These are phyloP conservation scores for Viola pubescens DNA, from an alignment of 441 rosid genomes.

Conservation along the genomic window DNA sequence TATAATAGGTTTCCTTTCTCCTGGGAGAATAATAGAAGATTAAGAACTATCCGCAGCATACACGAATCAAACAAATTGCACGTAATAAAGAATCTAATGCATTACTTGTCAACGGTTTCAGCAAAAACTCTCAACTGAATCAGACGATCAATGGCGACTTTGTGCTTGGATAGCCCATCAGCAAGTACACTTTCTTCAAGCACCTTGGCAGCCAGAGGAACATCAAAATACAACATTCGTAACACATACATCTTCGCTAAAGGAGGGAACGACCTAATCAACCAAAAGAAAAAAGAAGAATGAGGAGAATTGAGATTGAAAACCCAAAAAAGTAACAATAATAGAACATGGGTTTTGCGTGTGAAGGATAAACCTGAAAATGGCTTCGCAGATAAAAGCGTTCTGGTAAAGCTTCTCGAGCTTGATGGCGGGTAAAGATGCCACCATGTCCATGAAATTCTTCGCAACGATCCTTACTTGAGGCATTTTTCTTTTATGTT, in stretches of 20 bases:
- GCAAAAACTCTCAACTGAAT: conserved; percentile 62
- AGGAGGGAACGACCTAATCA: conserved; percentile 82
- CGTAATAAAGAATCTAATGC: background rate
- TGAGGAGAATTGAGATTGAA: background rate
- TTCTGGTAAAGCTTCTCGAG: conserved; percentile 74
- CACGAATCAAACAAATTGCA: background rate
- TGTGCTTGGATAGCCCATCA: conserved; percentile 70
- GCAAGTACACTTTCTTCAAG: conserved; percentile 76
- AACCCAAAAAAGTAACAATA: background rate
- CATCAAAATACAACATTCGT: conserved; percentile 55
- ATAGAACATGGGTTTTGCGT: background rate
- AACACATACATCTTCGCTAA: conserved; percentile 87
- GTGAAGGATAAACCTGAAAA: conserved; percentile 52
- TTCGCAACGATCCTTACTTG: conserved; percentile 80
- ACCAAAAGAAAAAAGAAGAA: background rate
- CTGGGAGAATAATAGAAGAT: conserved; percentile 24
- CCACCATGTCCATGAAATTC: conserved; percentile 99
- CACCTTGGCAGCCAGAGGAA: conserved; percentile 41
- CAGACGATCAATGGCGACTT: conserved; percentile 66
- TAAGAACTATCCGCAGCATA: background rate
- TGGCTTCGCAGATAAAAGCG: conserved; percentile 88
- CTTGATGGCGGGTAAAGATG: conserved; percentile 74
- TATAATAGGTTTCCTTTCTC: conserved; percentile 62
- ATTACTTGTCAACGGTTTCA: conserved; percentile 54
- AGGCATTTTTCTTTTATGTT: conserved; percentile 43